Evolutionary conservation across 129 eudicot species (phyloP).

Genomic region (Artemisia argyi): DNA sequence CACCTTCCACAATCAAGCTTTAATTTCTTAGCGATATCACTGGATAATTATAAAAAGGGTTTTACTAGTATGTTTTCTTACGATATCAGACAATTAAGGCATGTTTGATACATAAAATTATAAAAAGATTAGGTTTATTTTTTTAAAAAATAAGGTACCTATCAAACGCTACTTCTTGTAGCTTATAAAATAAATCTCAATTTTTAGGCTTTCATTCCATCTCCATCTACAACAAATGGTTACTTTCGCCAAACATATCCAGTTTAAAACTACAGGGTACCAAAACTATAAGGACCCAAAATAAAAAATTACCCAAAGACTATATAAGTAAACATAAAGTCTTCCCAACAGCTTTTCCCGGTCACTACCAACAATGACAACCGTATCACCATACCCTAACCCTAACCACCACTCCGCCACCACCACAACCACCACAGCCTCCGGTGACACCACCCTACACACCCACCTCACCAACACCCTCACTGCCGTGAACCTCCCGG

Average conservation of each 20-base stretch:
- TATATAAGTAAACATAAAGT: constrained; percentile 27
- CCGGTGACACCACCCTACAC: constrained; percentile 8
- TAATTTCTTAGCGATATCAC: too few relatives aligned
- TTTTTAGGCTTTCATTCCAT: too few relatives aligned
- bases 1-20: too few relatives aligned
- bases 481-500: constrained; percentile 22
- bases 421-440: background rate
- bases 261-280: background rate
- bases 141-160: too few relatives aligned
- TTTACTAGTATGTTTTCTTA: too few relatives aligned
- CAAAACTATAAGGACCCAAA: background rate
- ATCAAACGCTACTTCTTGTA: too few relatives aligned
- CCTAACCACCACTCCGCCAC: constrained; percentile 33
- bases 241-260: too few relatives aligned
- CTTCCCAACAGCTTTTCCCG: constrained; percentile 1
- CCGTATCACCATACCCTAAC: constrained; percentile 53
- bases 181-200: too few relatives aligned
- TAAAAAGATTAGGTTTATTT: too few relatives aligned
- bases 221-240: background rate
- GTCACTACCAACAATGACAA: constrained; percentile 47
- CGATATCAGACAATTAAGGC: too few relatives aligned
- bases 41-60: too few relatives aligned
- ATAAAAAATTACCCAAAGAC: background rate
- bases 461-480: background rate
- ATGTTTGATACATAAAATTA: too few relatives aligned